Evolutionary conservation across 2,329 filamentous ascomycete genomes (phyloP), one percentile per base, ranked within the genome.

Genomic region (Xylariaceae sp.): DNA sequence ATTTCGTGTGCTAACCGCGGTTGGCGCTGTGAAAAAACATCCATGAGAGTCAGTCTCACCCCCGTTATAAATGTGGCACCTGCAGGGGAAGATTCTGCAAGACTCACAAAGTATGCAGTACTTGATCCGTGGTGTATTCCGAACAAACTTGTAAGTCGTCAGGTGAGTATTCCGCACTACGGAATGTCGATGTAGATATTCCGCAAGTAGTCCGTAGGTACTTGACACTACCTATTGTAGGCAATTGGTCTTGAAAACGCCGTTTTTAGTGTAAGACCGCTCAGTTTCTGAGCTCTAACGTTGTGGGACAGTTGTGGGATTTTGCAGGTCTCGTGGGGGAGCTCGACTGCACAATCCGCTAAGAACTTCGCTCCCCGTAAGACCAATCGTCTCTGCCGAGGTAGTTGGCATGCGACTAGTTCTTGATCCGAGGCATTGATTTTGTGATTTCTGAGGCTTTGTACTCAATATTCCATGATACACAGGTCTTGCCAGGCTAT

Each of bases 21-120:
- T 61, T 61, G 34, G 53, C 61, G 58, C 50, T 51, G 34, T 6
- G 23, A 56, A 63, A 62, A 57, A 13, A 45, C 23, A 30, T 4
- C 13, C 41, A n/a, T 6, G 37, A 15, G 5, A 45, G n/a, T 45
- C n/a, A 45, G 41, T n/a, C 11, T 45, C n/a, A 45, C 41, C 41
- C 11, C 41, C 37, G 13, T 41, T 10, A 8, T 9, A 41, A 41
- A 13, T 41, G 23, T 30, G 23, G 23, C 23, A 30, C 23, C 23
- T 30, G 23, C 23, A 30, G 23, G 23, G 23, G 23, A 30, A 30
- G 23, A 30, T 30, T 30, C 23, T 30, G 23, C 23, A 30, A 30
- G 3, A 30, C 23, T 30, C 23, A 30, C 23, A 5, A 30, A 30
- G 23, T 30, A 30, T 4, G 23, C 5, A 30, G 23, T 5, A 30